Base-by-base conservation (phyloP, 495 filamentous ascomycete species). In the Clavariopsis aquatica region DNA sequence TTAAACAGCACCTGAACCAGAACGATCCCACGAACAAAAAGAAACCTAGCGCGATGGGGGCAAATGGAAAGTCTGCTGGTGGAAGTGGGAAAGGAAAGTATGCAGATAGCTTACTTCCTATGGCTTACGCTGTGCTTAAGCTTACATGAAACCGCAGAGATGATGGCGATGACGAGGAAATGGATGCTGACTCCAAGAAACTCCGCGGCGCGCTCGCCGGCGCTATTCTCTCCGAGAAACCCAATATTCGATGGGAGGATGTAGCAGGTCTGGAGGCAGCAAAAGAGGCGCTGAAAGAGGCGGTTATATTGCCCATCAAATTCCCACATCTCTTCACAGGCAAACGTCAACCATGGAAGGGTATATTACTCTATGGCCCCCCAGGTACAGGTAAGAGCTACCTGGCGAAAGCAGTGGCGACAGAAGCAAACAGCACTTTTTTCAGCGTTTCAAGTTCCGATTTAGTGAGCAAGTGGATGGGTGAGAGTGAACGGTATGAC, bases 401-500 rank as follows among this genome's bases (percentile, higher is more conserved):
- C 76, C 81, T 98, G 43, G 94, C 94, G 64, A 98, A 98, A 73
- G 94, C 94, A 9, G 95, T 98, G 38, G 94, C 94, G 60, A 98
- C 94, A 10, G 94, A 98, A 74, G 95, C 95, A 51, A 98, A 98
- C 74, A 96, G 92, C 75, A 98, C 94, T n/a, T 98, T 98, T 74
- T 98, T 98, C 82, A 96, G 92, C 73, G 92, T 98, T 64, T 95
- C 90, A 78, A 93, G 89, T 79, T 94, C 90, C 79, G 95, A 98
- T 74, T 74, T 98, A 77, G 95, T 98, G 29, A 93, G 89, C 61
- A 98, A 98, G 74, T 98, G 94, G 94, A 98, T 98, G 95, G 94
- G 94, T 77, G 94, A 98, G 76, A 92, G 88, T 83, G 94, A 98
- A 84, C 82, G 93, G 93, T 96, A 78, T 55, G 82, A 43, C 22